Conservation (phyloP, 345 rosid species). For the Arabidopsis arenosa region DNA sequence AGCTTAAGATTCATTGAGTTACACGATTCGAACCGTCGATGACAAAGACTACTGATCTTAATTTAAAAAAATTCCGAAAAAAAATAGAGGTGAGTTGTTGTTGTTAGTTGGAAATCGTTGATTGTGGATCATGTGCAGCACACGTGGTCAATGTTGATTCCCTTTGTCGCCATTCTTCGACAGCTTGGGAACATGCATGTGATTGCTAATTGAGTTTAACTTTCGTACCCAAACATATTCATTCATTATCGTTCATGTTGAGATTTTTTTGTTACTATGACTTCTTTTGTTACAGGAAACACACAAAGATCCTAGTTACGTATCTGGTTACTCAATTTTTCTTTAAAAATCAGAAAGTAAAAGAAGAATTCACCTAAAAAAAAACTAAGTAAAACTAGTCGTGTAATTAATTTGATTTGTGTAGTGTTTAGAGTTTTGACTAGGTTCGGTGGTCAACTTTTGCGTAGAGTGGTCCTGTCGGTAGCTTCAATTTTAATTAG, state of each 20-base stretch:
- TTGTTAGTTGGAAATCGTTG: neutral
- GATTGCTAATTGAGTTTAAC: neutral
- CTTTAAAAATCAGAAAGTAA: neutral
- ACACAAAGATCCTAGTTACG: neutral
- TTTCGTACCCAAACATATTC: constrained; percentile 4
- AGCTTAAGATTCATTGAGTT: constrained; percentile 24
- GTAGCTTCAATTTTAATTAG: constrained; percentile 18
- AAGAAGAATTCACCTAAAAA: neutral
- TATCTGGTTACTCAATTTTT: too few species aligned
- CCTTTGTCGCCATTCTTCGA: constrained; percentile 26
- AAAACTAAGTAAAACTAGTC: neutral
- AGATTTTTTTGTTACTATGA: neutral
- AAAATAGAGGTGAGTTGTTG: constrained; percentile 23
- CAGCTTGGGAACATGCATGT: constrained; percentile 30
- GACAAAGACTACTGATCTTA: neutral
- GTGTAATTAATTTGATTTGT: neutral
- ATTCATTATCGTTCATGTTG: neutral
- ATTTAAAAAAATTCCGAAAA: neutral
- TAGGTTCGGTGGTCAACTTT: constrained; percentile 10
- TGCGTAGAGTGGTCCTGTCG: constrained; percentile 29
- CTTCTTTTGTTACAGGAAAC: too few species aligned
- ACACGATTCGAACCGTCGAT: constrained; percentile 39
- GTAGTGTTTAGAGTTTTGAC: neutral
- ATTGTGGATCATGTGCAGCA: constrained; percentile 35
- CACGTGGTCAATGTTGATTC: constrained; percentile 39